Base-by-base conservation (phyloP, 768 basidiomycete genomes). In the Macrolepiota albuminosa region DNA sequence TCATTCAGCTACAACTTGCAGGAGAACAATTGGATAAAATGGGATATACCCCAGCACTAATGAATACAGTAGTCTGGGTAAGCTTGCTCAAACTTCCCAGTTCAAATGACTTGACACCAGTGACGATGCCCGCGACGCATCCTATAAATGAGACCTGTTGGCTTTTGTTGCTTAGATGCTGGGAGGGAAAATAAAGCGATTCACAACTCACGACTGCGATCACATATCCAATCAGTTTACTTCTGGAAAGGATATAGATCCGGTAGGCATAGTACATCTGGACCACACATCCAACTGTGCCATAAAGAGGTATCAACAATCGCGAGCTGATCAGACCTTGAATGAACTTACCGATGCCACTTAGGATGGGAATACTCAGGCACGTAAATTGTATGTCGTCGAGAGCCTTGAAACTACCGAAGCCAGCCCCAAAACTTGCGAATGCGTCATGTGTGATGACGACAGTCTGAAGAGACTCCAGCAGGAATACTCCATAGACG, bases 241-340 rank as follows among this genome's bases (percentile, higher is more conserved):
- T 67, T 62, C 60, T 59, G 1, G 70, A 69, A n/a, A 75, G 61
- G 21, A 73, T 56, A 37, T 62, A 61, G 33, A 75, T 72, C 16
- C 73, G 70, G 54, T 72, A 70, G n/a, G 71, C 72, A 65, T 72
- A 75, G 36, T 70, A 68, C 39, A 66, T 59, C 56, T 73, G 72
- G 10, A 73, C 71, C 13, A 71, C 64, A 48, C 71, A 71, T 5
- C 69, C 70, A 13, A 72, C 74, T 75, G 56, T 18, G 14, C 8
- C 29, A 43, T 6, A 33, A 42, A 47, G 37, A 47, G 37, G 3
- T 39, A n/a, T 14, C 42, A 46, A 36, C 52, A 40, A 40, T 5
- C 43, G 11, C 11, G 6, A 24, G 29, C n/a, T 49, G 18, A 21
- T 56, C 10, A 3, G 26, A 39, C 1, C 4, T 21, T 43, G 42